Percentiles rank a stretch among this genome's conserved stretches.
Conservation (phyloP, 2,329 filamentous ascomycete genomes). For the Talaromyces sp. region DNA sequence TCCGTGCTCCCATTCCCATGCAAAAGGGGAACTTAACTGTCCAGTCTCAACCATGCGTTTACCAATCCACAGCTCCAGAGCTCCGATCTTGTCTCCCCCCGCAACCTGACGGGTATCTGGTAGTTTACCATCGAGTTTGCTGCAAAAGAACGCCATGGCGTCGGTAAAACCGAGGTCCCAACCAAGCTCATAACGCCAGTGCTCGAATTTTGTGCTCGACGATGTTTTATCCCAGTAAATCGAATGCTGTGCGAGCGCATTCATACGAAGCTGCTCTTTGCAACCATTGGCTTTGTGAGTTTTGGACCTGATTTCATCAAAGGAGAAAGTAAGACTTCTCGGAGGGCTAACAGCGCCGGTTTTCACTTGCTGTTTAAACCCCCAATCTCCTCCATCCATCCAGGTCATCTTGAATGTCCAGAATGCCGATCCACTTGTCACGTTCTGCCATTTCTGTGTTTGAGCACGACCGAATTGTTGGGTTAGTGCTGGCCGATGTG, state of each 20-base stretch:
- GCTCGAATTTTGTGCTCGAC: constrained; percentile 43
- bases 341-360: constrained; percentile 42
- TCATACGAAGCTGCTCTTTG: constrained; percentile 32
- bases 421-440: constrained; percentile 46
- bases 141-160: constrained; percentile 43
- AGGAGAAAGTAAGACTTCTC: constrained; percentile 16
- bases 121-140: constrained; percentile 31
- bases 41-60: constrained; percentile 52
- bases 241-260: constrained; percentile 41
- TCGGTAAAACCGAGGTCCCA: constrained; percentile 55
- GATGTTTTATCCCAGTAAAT: constrained; percentile 48
- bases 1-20: constrained; percentile 41
- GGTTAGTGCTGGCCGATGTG: constrained; percentile 31
- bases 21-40: constrained; percentile 37
- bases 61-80: constrained; percentile 54
- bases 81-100: constrained; percentile 49
- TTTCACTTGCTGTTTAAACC: constrained; percentile 51
- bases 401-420: constrained; percentile 60
- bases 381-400: constrained; percentile 47
- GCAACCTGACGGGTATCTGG: constrained; percentile 23
- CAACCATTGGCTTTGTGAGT: constrained; percentile 38
- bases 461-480: constrained; percentile 26
- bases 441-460: constrained; percentile 45
- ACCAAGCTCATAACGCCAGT: constrained; percentile 51
- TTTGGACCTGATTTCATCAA: constrained; percentile 33